These are phyloP conservation scores for Solanum sitiens DNA, from an alignment of 257 asterid genomes.

Conservation along the genomic window DNA sequence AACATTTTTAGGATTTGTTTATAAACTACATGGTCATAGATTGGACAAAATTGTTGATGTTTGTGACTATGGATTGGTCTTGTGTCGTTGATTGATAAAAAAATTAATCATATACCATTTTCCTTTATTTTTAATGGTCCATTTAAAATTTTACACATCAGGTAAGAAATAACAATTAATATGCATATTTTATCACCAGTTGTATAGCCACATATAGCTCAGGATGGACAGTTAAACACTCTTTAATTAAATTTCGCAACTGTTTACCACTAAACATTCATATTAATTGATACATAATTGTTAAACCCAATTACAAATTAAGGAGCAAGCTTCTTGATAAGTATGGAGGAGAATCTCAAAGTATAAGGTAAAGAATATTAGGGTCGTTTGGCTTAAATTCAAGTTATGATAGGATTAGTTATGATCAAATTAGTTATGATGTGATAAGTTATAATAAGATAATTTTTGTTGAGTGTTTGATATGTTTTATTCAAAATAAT, in stretches of 20 bases:
- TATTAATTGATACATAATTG: no score
- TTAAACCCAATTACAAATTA: no score
- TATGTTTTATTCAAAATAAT: no score
- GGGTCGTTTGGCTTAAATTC: no score
- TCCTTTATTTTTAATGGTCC: neutral
- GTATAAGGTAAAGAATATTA: neutral
- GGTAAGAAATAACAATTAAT: no score
- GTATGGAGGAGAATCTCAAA: neutral
- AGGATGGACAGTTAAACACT: fast-evolving
- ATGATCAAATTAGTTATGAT: no score
- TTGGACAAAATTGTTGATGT: neutral
- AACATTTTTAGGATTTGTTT: neutral
- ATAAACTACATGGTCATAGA: neutral
- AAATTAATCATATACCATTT: no score
- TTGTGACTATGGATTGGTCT: neutral
- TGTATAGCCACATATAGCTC: neutral
- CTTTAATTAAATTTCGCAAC: no score
- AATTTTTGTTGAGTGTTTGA: no score
- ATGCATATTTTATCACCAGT: neutral
- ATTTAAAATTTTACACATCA: no score
- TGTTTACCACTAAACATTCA: neutral
- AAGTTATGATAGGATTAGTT: no score
- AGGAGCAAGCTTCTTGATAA: neutral
- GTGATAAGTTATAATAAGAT: no score
- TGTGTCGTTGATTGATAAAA: neutral